These are phyloP conservation scores for Poa pratensis DNA, from an alignment of 176 grass and related monocot species.

Conservation along the genomic window DNA sequence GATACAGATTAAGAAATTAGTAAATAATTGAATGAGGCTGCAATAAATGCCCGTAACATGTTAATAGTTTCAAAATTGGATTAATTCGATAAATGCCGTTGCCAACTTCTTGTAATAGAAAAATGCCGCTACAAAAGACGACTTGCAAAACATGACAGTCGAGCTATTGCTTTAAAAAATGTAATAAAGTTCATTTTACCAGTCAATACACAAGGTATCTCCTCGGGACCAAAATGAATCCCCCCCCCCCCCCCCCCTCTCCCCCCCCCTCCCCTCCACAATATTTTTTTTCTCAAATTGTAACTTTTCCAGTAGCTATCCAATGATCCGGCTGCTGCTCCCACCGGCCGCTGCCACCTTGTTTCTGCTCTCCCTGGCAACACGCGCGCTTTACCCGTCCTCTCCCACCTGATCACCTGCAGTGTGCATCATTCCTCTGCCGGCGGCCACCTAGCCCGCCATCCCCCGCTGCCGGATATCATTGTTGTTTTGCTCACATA, in stretches of 20 bases:
- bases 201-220: background rate
- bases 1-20: conserved; percentile 47
- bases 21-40: background rate
- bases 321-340: too few relatives aligned
- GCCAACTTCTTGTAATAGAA: background rate
- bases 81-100: background rate
- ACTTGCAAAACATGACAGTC: background rate
- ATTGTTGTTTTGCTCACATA: background rate
- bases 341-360: too few relatives aligned
- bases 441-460: too few relatives aligned
- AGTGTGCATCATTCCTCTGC: too few relatives aligned
- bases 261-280: too few relatives aligned
- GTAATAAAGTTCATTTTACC: background rate
- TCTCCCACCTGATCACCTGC: too few relatives aligned
- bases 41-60: background rate
- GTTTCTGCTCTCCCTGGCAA: too few relatives aligned
- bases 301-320: background rate
- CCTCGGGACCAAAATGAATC: too few relatives aligned
- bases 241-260: too few relatives aligned
- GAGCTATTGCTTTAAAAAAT: background rate
- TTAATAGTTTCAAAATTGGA: conserved; percentile 9
- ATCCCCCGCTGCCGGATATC: background rate
- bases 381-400: too few relatives aligned
- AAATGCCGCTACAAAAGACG: background rate
- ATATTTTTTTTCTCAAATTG: too few relatives aligned